Evolutionary conservation across 2,329 filamentous ascomycete genomes (phyloP), one percentile per base, ranked within the genome.

Genomic region (Pyricularia pennisetigena): DNA sequence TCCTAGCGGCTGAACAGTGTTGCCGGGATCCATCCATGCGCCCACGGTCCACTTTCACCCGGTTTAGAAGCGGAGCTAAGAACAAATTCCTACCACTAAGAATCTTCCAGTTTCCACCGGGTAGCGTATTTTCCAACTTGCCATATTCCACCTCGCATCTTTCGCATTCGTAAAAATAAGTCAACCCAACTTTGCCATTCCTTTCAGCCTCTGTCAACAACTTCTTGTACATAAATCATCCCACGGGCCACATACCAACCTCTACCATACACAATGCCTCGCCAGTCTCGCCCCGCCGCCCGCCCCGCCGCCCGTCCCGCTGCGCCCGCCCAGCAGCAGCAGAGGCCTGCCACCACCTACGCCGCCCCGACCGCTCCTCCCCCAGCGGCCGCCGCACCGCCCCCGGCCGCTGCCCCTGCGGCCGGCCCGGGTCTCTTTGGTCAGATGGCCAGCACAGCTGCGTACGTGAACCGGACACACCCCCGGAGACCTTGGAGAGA

Each of bases 371-470:
- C 70, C 70, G 75, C 67, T 20, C 67, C 67, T 20, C 67, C 68
- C 49, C 75, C 75, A 69, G 76, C 74, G 70, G 76, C 74, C 70
- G 76, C 82, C 67, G 80, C 86, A 68, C 84, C 86, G 66, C 83
- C 83, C 69, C 78, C 81, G 29, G 76, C 80, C 49, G 76, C 80
- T 67, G 78, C 83, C 64, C 78, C 83, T 65, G 85, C 86, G 68
- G 85, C 90, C 72, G 92, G 93, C 30, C 89, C 93, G 5, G 94
- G 95, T 71, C 85, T 99, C 12, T 93, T 99, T 74, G 94, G 93
- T 69, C 93, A 98, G 85, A 97, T 99, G 91, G 95, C 95, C 73
- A 93, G 90, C 77, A 99, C 95, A 69, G 95, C 95, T 79, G 95
- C 95, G 94, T 98, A 90, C 83, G 93, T 89, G 23, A 4, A 20